Evolutionary conservation across 1,139 yeast species (phyloP).

Genomic region (Suhomyces atakaporum): DNA sequence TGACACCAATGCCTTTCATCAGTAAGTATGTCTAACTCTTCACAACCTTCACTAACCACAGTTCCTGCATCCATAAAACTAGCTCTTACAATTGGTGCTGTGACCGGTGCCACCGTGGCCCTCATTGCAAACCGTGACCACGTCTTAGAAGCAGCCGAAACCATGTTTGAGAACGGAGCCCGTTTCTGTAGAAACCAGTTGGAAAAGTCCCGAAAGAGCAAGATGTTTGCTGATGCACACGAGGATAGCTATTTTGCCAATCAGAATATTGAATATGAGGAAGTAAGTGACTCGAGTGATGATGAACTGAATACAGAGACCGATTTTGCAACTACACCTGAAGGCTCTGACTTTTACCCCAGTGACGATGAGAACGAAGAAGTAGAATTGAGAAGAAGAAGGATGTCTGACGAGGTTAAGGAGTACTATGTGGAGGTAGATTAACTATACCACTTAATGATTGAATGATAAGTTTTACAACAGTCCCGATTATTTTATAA

Average conservation of each 20-base stretch:
- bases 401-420: conserved; percentile 11
- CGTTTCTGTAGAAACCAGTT: conserved; percentile 33
- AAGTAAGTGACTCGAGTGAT: conserved; percentile 8
- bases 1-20: conserved; percentile 16
- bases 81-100: conserved; percentile 42
- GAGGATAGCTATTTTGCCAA: conserved; percentile 27
- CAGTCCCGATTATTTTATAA: no score
- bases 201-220: conserved; percentile 24
- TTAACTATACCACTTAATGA: background rate
- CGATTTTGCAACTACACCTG: conserved; percentile 11
- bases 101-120: conserved; percentile 44
- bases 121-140: conserved; percentile 35
- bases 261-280: conserved; percentile 8
- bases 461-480: no score
- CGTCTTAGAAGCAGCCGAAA: conserved; percentile 36
- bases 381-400: conserved; percentile 8
- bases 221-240: conserved; percentile 31
- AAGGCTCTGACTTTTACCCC: conserved; percentile 7
- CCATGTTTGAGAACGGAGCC: conserved; percentile 37
- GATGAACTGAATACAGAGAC: conserved; percentile 6
- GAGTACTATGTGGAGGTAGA: conserved; percentile 3
- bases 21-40: conserved; percentile 15
- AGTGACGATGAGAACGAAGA: conserved; percentile 15
- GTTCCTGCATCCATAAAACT: conserved; percentile 44
- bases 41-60: conserved; percentile 17